phyloP scores from a whole-genome alignment of 169 alveolate species.

The Plasmodium fragile region DNA sequence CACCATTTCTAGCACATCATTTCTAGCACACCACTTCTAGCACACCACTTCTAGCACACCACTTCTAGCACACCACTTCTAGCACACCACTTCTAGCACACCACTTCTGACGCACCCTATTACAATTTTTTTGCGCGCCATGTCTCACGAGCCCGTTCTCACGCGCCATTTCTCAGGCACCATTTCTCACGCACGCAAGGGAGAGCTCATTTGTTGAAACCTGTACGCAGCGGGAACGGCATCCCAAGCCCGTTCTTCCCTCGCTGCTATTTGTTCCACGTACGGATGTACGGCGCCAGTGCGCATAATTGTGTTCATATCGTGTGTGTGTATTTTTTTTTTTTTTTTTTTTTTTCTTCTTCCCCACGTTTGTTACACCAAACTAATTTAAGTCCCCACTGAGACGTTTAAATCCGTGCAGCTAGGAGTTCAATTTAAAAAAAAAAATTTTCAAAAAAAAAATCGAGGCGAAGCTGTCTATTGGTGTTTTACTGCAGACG shows the following conservation, averaged over 20 bases:
- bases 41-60: too few species aligned
- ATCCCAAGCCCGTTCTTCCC: neutral
- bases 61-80: too few species aligned
- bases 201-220: neutral
- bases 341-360: neutral
- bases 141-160: neutral
- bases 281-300: neutral
- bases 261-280: neutral
- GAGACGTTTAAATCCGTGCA: neutral
- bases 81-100: neutral
- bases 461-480: neutral
- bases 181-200: neutral
- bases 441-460: neutral
- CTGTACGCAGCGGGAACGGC: neutral
- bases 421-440: neutral
- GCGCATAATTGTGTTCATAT: neutral
- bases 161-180: neutral
- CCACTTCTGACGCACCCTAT: neutral
- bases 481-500: too few species aligned
- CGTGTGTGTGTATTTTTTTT: neutral
- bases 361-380: neutral
- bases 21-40: too few species aligned
- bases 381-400: neutral
- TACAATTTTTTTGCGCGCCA: neutral
- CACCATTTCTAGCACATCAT: neutral